Evolutionary conservation across 768 basidiomycete species (phyloP).

Genomic region (Russula ochroleuca): DNA sequence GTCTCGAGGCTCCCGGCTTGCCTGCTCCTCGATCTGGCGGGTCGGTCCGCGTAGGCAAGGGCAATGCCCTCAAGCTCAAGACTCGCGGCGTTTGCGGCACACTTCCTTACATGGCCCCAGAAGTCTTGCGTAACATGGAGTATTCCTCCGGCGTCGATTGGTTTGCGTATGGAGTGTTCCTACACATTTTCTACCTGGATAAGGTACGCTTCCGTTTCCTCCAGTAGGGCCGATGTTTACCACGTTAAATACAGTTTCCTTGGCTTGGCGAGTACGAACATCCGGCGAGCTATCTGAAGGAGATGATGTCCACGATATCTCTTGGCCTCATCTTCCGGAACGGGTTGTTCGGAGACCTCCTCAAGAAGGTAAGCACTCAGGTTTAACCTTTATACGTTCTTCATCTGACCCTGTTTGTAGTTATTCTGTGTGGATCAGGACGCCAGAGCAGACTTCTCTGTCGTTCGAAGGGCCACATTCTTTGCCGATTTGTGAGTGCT

Average conservation of each 20-base stretch:
- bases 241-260: conserved; percentile 13
- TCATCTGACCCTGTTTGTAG: background rate
- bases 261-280: conserved; percentile 18
- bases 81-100: conserved; percentile 20
- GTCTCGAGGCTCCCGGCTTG: conserved; percentile 7
- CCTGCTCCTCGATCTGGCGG: background rate
- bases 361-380: conserved; percentile 7
- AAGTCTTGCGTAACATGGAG: conserved; percentile 15
- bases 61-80: background rate
- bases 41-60: background rate
- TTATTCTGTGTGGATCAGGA: conserved; percentile 14
- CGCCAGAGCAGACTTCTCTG: conserved; percentile 15
- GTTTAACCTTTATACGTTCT: background rate
- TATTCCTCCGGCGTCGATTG: conserved; percentile 26
- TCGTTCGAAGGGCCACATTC: conserved; percentile 11
- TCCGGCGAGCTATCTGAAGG: conserved; percentile 17
- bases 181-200: conserved; percentile 19
- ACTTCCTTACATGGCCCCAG: conserved; percentile 26
- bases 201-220: conserved; percentile 6
- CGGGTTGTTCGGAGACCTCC: conserved; percentile 9
- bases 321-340: conserved; percentile 8
- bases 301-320: conserved; percentile 18
- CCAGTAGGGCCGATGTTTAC: background rate
- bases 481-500: conserved; percentile 18
- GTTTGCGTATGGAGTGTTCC: conserved; percentile 26